A percentile compares a stretch with the other conserved stretches of the same genome.
These are phyloP conservation scores for Pestalotiopsis sp. DNA, from an alignment of 2,329 filamentous ascomycete species.

Conservation along the genomic window DNA sequence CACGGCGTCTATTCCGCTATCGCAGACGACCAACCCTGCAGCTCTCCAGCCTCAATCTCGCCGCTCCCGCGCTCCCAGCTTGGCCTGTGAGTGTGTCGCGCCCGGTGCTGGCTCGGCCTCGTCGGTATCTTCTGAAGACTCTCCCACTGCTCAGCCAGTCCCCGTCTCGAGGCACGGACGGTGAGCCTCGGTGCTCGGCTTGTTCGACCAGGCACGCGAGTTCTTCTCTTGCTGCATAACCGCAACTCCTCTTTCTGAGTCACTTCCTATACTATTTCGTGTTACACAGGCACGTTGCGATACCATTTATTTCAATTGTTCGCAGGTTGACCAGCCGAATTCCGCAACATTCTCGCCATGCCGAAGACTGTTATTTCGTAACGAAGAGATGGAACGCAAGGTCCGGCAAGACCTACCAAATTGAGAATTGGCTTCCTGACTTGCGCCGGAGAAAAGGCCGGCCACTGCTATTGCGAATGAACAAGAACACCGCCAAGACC, in stretches of 20 bases:
- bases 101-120: conserved; percentile 4
- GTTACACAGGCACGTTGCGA: too few species aligned
- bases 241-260: not conserved
- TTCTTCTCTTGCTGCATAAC: not conserved
- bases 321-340: not conserved
- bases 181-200: not conserved
- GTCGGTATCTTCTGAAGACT: not conserved
- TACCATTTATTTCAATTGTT: not conserved
- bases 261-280: not conserved
- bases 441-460: not conserved
- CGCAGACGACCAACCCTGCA: not conserved
- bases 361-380: not conserved
- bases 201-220: not conserved
- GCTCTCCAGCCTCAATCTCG: conserved; percentile 1
- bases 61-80: not conserved
- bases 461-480: not conserved
- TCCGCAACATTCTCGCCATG: not conserved
- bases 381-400: not conserved
- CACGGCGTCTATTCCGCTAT: not conserved
- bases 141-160: not conserved
- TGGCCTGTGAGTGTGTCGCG: too few species aligned
- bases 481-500: not conserved
- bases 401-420: not conserved
- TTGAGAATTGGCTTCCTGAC: not conserved
- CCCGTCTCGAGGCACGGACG: not conserved